These are phyloP conservation scores for Prunus yedoensis DNA, from an alignment of 331 rosid species.

Conservation along the genomic window DNA sequence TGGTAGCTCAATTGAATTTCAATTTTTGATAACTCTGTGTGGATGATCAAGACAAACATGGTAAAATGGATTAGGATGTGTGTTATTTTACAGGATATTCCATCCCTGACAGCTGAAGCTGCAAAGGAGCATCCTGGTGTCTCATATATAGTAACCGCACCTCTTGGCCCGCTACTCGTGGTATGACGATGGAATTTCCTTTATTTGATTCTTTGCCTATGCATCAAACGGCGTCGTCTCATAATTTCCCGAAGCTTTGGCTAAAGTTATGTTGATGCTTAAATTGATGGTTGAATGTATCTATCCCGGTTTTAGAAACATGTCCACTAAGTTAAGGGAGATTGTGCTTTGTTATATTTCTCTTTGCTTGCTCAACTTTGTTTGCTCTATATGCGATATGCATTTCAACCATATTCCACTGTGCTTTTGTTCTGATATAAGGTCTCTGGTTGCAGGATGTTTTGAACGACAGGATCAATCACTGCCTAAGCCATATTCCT, in stretches of 20 bases:
- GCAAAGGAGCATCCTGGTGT: constrained; percentile 82
- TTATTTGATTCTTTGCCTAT: background rate
- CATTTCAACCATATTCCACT: too few species aligned
- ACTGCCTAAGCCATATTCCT: too few species aligned
- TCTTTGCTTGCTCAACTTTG: too few species aligned
- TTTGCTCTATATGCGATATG: too few species aligned
- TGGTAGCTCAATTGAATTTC: constrained; percentile 43
- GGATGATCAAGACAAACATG: background rate
- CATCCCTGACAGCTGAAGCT: constrained; percentile 82
- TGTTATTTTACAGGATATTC: constrained; percentile 69
- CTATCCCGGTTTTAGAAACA: background rate
- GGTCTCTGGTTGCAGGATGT: too few species aligned
- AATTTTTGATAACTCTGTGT: background rate
- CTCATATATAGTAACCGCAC: constrained; percentile 72
- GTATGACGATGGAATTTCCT: constrained; percentile 36
- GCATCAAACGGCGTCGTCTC: too few species aligned
- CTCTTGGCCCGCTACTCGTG: constrained; percentile 89
- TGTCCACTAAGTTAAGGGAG: background rate
- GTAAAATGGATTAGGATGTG: constrained; percentile 5
- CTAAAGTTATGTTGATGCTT: background rate
- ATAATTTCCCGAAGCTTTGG: constrained; percentile 1
- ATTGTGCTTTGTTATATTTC: background rate
- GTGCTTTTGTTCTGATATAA: too few species aligned
- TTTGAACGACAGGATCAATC: too few species aligned
- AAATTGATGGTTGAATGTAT: background rate